These are phyloP conservation scores for Phytomonas sp. DNA, from an alignment of 208 protist species.

Conservation along the genomic window DNA sequence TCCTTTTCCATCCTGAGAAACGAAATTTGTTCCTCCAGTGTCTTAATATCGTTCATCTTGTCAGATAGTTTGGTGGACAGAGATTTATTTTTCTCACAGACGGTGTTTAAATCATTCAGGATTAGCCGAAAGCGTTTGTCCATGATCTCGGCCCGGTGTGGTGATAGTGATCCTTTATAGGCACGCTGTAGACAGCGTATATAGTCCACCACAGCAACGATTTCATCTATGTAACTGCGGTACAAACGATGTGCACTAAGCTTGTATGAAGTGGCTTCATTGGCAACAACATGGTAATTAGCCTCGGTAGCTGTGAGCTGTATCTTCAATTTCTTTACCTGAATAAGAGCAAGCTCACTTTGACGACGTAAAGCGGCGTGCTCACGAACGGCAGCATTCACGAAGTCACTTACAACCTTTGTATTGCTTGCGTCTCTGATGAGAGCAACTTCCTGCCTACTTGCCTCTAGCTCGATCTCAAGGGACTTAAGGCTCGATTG, in stretches of 20 bases:
- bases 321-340: constrained; percentile 53
- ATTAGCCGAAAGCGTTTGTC: constrained; percentile 42
- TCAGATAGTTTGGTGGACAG: constrained; percentile 51
- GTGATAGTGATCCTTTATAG: constrained; percentile 41
- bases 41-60: constrained; percentile 27
- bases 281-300: constrained; percentile 78
- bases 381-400: constrained; percentile 74
- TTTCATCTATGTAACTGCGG: constrained; percentile 69
- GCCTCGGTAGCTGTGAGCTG: constrained; percentile 78
- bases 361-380: constrained; percentile 68
- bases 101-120: constrained; percentile 30
- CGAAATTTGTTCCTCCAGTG: constrained; percentile 56
- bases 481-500: constrained; percentile 51
- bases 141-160: constrained; percentile 65
- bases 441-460: constrained; percentile 62
- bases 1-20: constrained; percentile 23
- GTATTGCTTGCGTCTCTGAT: constrained; percentile 58
- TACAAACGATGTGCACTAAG: constrained; percentile 79
- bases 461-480: constrained; percentile 58
- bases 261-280: constrained; percentile 82
- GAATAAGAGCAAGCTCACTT: constrained; percentile 71
- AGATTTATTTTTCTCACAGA: constrained; percentile 27
- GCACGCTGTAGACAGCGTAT: constrained; percentile 64
- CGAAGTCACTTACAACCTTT: constrained; percentile 66
- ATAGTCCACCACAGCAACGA: constrained; percentile 66